Evolutionary conservation across 2,329 filamentous ascomycete genomes (phyloP).

Genomic region (Colletotrichum sansevieriae): DNA sequence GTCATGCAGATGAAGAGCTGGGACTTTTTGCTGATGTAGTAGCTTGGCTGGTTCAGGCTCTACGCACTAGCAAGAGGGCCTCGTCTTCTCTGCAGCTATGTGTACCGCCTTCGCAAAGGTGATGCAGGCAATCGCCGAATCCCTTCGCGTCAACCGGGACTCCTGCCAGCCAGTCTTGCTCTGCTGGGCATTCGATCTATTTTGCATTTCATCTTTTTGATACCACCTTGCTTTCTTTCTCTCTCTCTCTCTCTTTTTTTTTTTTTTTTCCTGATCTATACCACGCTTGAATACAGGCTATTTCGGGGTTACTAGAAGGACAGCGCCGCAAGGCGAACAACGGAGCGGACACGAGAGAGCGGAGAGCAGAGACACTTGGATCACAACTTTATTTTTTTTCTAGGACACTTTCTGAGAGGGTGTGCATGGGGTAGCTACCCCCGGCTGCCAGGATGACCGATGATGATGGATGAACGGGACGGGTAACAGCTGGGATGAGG

Average conservation of each 20-base stretch:
- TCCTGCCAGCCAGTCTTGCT: conserved; percentile 34
- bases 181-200: conserved; percentile 35
- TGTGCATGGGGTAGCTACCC: conserved; percentile 37
- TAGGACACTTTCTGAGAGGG: conserved; percentile 32
- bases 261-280: conserved; percentile 47
- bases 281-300: conserved; percentile 32
- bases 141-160: conserved; percentile 24
- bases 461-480: conserved; percentile 41
- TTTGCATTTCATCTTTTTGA: conserved; percentile 42
- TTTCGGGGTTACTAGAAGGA: conserved; percentile 39
- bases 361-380: conserved; percentile 43
- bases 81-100: conserved; percentile 41
- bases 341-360: conserved; percentile 40
- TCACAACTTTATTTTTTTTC: conserved; percentile 24
- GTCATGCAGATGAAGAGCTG: conserved; percentile 91
- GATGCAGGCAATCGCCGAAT: conserved; percentile 55
- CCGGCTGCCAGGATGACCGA: conserved; percentile 41
- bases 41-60: conserved; percentile 38
- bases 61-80: conserved; percentile 15
- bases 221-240: conserved; percentile 45
- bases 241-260: too few relatives aligned
- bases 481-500: conserved; percentile 43
- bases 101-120: conserved; percentile 47
- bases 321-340: conserved; percentile 55
- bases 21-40: conserved; percentile 90